phyloP scores from a whole-genome alignment of 2,329 filamentous ascomycete species.

The Fusarium floridanum region DNA sequence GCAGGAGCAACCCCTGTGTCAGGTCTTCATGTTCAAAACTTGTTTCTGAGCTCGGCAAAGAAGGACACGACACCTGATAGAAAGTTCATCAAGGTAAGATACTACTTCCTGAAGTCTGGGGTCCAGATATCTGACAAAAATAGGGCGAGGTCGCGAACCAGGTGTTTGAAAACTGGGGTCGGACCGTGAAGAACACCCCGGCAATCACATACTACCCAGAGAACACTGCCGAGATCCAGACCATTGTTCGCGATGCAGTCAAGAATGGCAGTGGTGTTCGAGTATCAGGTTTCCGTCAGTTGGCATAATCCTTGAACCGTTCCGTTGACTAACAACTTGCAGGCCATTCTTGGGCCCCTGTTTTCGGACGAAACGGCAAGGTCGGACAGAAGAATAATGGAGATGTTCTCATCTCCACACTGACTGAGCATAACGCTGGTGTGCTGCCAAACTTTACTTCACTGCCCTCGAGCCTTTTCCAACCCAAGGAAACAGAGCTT shows the following conservation, averaged over 20 bases:
- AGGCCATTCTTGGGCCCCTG: background rate
- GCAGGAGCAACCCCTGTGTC: background rate
- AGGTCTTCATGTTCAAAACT: background rate
- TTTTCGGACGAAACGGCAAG: background rate
- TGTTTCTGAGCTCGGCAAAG: background rate
- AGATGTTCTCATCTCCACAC: background rate
- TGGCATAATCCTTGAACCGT: fast-evolving
- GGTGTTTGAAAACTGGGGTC: background rate
- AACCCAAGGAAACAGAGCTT: background rate
- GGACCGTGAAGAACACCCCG: background rate
- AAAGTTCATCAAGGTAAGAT: background rate
- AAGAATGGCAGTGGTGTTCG: background rate
- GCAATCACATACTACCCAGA: background rate
- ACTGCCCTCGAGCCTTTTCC: background rate
- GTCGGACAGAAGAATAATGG: background rate
- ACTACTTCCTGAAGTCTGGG: background rate
- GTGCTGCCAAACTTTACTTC: background rate
- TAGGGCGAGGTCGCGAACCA: background rate
- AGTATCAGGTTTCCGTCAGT: background rate
- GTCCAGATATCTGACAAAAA: background rate
- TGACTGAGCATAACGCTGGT: background rate
- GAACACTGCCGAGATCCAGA: background rate
- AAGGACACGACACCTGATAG: background rate
- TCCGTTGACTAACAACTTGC: background rate
- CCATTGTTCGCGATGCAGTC: background rate